Evolutionary conservation across 345 rosid genomes (phyloP).

Genomic region (Arabis alpina): DNA sequence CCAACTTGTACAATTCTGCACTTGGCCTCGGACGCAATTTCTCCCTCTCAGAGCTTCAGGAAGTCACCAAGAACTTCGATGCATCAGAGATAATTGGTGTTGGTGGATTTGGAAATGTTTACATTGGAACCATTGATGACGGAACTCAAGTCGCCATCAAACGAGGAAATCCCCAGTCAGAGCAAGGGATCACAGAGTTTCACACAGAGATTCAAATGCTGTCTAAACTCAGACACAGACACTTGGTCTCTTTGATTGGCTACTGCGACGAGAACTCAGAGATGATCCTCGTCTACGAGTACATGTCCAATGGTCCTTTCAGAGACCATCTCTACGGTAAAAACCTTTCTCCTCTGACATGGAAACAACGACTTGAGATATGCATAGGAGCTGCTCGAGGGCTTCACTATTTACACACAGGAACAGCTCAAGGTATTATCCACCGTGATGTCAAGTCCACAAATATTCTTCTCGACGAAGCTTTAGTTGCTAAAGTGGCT

Average conservation of each 20-base stretch:
- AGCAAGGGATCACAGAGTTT: constrained; percentile 82
- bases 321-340: constrained; percentile 76
- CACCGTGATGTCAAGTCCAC: constrained; percentile 83
- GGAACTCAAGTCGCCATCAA: constrained; percentile 75
- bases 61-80: constrained; percentile 72
- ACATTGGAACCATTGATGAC: constrained; percentile 62
- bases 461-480: constrained; percentile 74
- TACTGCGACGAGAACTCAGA: constrained; percentile 76
- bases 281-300: constrained; percentile 83
- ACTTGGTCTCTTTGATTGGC: constrained; percentile 77
- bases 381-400: constrained; percentile 78
- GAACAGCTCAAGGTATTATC: constrained; percentile 84
- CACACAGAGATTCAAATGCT: constrained; percentile 84
- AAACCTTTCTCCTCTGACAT: constrained; percentile 52
- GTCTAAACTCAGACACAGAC: constrained; percentile 83
- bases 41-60: constrained; percentile 67
- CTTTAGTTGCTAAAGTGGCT: constrained; percentile 72
- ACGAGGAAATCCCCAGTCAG: constrained; percentile 82
- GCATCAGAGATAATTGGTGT: constrained; percentile 63
- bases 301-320: constrained; percentile 79
- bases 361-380: constrained; percentile 80
- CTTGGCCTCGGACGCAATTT: constrained; percentile 70
- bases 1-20: constrained; percentile 48
- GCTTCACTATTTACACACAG: constrained; percentile 78
- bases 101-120: constrained; percentile 84